Conservation (phyloP, 352 stramenopile genomes). For the Pythium phragmiticola region DNA sequence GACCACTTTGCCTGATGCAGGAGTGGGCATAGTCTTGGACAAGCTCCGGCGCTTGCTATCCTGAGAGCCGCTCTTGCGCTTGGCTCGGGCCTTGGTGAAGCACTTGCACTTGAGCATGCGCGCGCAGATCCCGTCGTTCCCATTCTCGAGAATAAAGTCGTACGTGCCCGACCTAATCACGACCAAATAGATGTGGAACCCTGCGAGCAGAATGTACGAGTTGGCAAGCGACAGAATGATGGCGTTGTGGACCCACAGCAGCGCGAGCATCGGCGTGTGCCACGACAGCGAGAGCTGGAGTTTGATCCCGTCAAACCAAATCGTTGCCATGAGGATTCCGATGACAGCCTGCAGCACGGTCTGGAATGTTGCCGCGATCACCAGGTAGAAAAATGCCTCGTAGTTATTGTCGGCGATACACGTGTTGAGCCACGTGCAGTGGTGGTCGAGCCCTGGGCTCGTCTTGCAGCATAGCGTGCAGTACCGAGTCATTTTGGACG, state of each 20-base stretch:
- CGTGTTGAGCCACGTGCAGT: conserved; percentile 88
- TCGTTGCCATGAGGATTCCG: conserved; percentile 72
- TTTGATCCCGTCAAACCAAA: conserved; percentile 62
- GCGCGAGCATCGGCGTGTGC: conserved; percentile 40
- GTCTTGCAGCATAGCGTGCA: conserved; percentile 85
- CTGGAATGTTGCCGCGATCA: conserved; percentile 57
- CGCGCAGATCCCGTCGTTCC: conserved; percentile 66
- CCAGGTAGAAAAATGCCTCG: conserved; percentile 79
- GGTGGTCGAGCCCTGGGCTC: conserved; percentile 76
- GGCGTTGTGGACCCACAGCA: conserved; percentile 80
- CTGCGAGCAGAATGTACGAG: conserved; percentile 68
- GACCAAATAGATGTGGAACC: conserved; percentile 81
- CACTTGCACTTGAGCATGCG: conserved; percentile 78
- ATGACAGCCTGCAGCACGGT: conserved; percentile 63
- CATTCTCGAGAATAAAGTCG: conserved; percentile 83
- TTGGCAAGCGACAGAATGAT: conserved; percentile 54
- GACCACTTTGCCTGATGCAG: conserved; percentile 29
- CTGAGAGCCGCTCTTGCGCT: conserved; percentile 35
- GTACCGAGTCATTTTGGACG: conserved; percentile 68
- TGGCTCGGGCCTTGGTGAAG: conserved; percentile 41
- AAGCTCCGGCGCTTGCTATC: conserved; percentile 30
- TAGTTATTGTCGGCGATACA: conserved; percentile 86
- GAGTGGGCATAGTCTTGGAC: conserved; percentile 23
- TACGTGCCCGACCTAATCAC: conserved; percentile 72
- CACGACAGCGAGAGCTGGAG: conserved; percentile 37